These are phyloP conservation scores for Meyerozyma athensensis DNA, from an alignment of 1,139 yeast genomes.

Conservation along the genomic window DNA sequence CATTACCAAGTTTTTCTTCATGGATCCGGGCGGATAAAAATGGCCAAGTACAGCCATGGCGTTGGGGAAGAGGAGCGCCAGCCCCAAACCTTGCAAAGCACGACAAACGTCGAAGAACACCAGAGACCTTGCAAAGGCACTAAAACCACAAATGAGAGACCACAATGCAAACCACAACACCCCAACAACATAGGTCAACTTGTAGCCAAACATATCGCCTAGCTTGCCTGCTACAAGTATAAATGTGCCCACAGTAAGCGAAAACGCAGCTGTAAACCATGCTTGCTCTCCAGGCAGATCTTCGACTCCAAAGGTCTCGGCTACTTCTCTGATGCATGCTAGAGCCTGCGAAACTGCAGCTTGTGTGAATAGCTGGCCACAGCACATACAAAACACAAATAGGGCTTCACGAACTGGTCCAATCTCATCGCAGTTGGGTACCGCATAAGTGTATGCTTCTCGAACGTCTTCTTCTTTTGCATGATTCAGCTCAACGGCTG, in stretches of 20 bases:
- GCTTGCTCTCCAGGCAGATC: conserved; percentile 40
- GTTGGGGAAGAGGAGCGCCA: conserved; percentile 55
- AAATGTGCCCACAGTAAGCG: conserved; percentile 59
- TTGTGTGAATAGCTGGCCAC: conserved; percentile 48
- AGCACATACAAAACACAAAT: conserved; percentile 25
- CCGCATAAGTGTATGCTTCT: not conserved
- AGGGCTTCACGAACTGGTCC: conserved; percentile 12
- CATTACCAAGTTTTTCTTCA: conserved; percentile 37
- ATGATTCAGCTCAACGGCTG: too few relatives aligned
- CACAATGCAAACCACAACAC: conserved; percentile 44
- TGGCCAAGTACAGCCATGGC: conserved; percentile 52
- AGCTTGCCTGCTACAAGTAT: conserved; percentile 56
- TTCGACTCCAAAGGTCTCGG: conserved; percentile 30
- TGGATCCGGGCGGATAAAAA: conserved; percentile 40
- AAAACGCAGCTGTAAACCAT: conserved; percentile 59
- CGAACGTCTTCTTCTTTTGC: not conserved
- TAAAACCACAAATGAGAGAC: conserved; percentile 48
- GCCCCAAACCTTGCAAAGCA: conserved; percentile 58
- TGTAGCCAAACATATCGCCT: conserved; percentile 64
- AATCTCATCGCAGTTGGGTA: conserved; percentile 4
- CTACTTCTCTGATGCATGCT: conserved; percentile 32
- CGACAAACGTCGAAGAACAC: conserved; percentile 49
- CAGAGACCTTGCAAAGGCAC: conserved; percentile 35
- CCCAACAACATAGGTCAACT: conserved; percentile 43
- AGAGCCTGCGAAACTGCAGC: conserved; percentile 46